Base-by-base conservation (phyloP, 805 yeast species). In the Ogataea saltuana region DNA sequence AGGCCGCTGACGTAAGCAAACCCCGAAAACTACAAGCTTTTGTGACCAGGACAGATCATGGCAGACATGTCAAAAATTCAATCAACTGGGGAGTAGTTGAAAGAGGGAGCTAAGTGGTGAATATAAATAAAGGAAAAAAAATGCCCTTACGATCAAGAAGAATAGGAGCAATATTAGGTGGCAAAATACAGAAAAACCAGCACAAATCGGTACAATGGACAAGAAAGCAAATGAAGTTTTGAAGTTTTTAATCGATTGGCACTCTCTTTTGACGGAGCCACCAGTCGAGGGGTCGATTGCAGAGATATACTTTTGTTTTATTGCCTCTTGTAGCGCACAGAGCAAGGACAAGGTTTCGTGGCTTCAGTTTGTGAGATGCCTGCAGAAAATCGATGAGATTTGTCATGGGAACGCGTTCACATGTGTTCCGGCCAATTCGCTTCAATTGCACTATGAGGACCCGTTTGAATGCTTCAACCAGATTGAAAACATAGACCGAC, bases 341-440 rank as follows among this genome's bases (percentile, higher is more conserved):
- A 65, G 66, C 1, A 62, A 58, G 31, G 67, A 64, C 37, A 61
- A 61, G 36, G 65, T 64, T 2, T 60, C 66, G 4, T 64, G 67
- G 66, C 39, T 60, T 20, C 67, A 63, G 27, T 64, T 63, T 16
- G 43, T 62, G 30, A 61, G 55, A 38, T 53, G 56, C 30, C 47
- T 64, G 21, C 50, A 47, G 8, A 40, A 43, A 6, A 50, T 62
- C 4, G 45, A 63, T 29, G 50, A 51, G 11, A 41, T 62, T 18
- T 53, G 60, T 11, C 41, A 42, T 25, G 48, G 46, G 1, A 32
- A 51, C 18, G 59, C 57, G 1, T 48, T 63, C 17, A 46, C 43
- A 4, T 60, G 64, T 32, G 28, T 41, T 3, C 68, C 67, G 8
- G 23, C 44, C 4, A 46, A 58, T 44, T 55, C 63, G 4, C 33